A percentile compares a stretch with the other conserved stretches of the same genome.
Evolutionary conservation across 2,329 filamentous ascomycete species (phyloP).

Genomic region (Scedosporium aurantiacum): DNA sequence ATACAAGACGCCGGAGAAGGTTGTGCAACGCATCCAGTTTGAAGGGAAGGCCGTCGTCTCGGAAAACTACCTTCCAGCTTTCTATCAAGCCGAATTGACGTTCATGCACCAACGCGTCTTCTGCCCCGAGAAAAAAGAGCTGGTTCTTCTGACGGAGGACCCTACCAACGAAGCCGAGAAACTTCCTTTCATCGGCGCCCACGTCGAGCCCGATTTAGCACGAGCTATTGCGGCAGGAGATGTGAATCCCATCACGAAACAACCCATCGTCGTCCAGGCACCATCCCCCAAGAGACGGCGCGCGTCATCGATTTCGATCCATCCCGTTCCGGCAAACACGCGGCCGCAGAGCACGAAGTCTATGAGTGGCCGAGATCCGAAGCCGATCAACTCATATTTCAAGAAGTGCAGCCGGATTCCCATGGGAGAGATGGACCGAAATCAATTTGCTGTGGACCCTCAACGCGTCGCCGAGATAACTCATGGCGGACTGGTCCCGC

Average conservation of each 20-base stretch:
- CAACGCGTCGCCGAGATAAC: conserved; percentile 36
- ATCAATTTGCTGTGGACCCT: conserved; percentile 45
- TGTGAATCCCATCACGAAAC: conserved; percentile 81
- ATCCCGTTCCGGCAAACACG: conserved; percentile 9
- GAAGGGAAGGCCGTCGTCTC: conserved; percentile 79
- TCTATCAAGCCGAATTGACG: conserved; percentile 79
- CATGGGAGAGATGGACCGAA: conserved; percentile 52
- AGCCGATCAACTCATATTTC: conserved; percentile 46
- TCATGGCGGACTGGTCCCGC: conserved; percentile 36
- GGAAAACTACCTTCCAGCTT: conserved; percentile 66
- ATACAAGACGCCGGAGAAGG: conserved; percentile 74
- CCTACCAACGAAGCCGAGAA: conserved; percentile 52
- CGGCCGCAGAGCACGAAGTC: conserved; percentile 12
- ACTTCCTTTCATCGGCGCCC: conserved; percentile 71
- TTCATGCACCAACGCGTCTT: conserved; percentile 94
- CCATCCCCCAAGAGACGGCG: conserved; percentile 31
- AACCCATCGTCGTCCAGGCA: conserved; percentile 36
- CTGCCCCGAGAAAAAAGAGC: conserved; percentile 57
- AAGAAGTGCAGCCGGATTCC: conserved; percentile 39
- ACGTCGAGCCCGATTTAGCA: conserved; percentile 59
- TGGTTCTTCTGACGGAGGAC: conserved; percentile 66
- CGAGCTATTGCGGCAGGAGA: conserved; percentile 68
- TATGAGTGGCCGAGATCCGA: conserved; percentile 20
- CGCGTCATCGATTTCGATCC: conserved; percentile 18
- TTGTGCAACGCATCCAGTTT: conserved; percentile 75